These are phyloP conservation scores for Colletotrichum sp. DNA, from an alignment of 2,329 filamentous ascomycete genomes.

Conservation along the genomic window DNA sequence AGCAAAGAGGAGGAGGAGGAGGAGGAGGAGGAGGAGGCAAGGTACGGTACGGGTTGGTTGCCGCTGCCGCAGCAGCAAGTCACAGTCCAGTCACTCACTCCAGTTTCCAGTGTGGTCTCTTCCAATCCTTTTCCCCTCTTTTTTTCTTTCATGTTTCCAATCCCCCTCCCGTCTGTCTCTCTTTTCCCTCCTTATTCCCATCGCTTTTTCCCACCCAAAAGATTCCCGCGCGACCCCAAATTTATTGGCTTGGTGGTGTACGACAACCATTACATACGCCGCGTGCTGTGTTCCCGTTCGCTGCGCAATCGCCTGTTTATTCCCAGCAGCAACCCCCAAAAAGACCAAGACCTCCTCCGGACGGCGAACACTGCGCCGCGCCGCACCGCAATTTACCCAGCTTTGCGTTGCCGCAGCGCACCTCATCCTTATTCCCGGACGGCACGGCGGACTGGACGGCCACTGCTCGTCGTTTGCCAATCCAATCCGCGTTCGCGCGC, in stretches of 20 bases:
- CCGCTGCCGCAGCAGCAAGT: not conserved
- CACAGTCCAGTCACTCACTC: not conserved
- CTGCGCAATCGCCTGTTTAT: slow-evolving; percentile 21
- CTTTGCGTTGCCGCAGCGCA: not conserved
- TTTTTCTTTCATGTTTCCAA: not conserved
- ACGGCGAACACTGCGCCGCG: not conserved
- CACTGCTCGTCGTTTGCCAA: not conserved
- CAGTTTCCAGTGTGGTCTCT: not conserved
- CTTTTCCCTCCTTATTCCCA: slow-evolving; percentile 9
- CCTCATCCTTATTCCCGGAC: slow-evolving; percentile 11
- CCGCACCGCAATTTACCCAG: not conserved
- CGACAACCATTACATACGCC: not conserved
- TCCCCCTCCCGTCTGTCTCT: not conserved
- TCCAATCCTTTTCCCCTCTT: not conserved
- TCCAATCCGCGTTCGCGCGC: not conserved
- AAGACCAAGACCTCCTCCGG: not conserved
- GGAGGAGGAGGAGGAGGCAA: not conserved
- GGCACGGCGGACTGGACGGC: not conserved
- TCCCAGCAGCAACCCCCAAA: slow-evolving; percentile 12
- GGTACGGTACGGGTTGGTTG: not conserved
- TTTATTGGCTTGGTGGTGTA: not conserved
- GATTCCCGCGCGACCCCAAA: not conserved
- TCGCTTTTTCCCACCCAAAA: not conserved
- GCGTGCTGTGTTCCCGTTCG: not conserved
- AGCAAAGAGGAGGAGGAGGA: not conserved